These are phyloP conservation scores for Monarda citriodora DNA, from an alignment of 305 asterid species.

Conservation along the genomic window DNA sequence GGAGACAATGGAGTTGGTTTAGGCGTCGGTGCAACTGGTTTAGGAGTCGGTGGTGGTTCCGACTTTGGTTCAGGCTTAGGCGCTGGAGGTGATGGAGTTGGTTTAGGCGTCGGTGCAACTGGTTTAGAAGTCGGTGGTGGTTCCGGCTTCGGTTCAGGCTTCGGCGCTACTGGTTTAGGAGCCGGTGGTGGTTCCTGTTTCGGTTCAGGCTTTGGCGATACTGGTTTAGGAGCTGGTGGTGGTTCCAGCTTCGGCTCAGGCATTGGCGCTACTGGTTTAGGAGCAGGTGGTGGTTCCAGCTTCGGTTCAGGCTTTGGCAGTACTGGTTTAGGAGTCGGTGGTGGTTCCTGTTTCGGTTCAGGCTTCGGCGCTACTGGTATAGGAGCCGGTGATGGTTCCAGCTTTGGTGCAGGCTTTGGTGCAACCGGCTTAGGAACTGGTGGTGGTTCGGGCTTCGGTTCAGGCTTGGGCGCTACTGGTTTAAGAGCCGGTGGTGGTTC, in stretches of 20 bases:
- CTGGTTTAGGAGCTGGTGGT: neutral
- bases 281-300: neutral
- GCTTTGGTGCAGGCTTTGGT: conserved; percentile 1
- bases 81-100: too few species aligned
- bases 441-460: neutral
- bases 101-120: neutral
- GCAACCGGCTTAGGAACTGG: conserved; percentile 4
- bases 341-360: neutral
- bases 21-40: neutral
- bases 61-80: neutral
- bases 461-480: neutral
- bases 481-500: neutral
- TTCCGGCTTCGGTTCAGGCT: conserved; percentile 17
- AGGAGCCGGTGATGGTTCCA: conserved; percentile 10
- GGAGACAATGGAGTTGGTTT: conserved; percentile 10
- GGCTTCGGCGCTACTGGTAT: neutral
- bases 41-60: neutral
- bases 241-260: neutral
- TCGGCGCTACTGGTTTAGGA: neutral
- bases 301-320: neutral
- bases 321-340: neutral
- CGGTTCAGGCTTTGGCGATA: neutral
- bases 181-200: neutral
- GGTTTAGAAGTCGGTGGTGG: neutral
- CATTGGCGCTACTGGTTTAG: conserved; percentile 2